A percentile compares a stretch with the other conserved stretches of the same genome.
These are phyloP conservation scores for Candida awuae DNA, from an alignment of 805 yeast species.

Conservation along the genomic window DNA sequence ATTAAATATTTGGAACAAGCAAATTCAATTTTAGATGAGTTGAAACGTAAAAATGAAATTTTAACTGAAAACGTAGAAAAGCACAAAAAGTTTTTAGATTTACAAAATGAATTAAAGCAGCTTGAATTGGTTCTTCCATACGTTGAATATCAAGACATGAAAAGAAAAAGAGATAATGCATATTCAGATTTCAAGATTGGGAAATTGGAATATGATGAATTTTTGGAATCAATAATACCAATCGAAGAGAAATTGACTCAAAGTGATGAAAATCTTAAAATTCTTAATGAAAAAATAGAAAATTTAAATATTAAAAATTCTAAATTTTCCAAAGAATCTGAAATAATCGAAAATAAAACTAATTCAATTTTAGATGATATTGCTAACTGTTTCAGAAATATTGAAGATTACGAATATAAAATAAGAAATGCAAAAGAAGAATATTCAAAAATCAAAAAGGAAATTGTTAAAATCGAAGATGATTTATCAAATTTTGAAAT, in stretches of 20 bases:
- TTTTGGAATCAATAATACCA: conserved; percentile 19
- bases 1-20: conserved; percentile 25
- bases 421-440: conserved; percentile 31
- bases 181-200: conserved; percentile 23
- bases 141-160: conserved; percentile 29
- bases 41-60: conserved; percentile 31
- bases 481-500: conserved; percentile 12
- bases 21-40: conserved; percentile 25
- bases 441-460: conserved; percentile 23
- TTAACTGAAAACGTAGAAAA: conserved; percentile 41
- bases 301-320: neutral
- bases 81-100: conserved; percentile 37
- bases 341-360: conserved; percentile 7
- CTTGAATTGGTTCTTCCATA: conserved; percentile 32
- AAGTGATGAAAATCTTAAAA: conserved; percentile 7
- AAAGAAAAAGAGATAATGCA: conserved; percentile 27
- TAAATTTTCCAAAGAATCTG: neutral
- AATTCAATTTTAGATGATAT: conserved; percentile 20
- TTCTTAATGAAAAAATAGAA: conserved; percentile 7
- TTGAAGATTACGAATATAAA: conserved; percentile 28
- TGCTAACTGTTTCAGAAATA: conserved; percentile 26
- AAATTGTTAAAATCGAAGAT: conserved; percentile 10
- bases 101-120: conserved; percentile 31
- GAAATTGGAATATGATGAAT: conserved; percentile 18
- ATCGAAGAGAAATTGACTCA: conserved; percentile 16